A percentile compares a stretch with the other conserved stretches of the same genome.
Evolutionary conservation across 2,329 filamentous ascomycete genomes (phyloP).

Genomic region (Phoma sp.): DNA sequence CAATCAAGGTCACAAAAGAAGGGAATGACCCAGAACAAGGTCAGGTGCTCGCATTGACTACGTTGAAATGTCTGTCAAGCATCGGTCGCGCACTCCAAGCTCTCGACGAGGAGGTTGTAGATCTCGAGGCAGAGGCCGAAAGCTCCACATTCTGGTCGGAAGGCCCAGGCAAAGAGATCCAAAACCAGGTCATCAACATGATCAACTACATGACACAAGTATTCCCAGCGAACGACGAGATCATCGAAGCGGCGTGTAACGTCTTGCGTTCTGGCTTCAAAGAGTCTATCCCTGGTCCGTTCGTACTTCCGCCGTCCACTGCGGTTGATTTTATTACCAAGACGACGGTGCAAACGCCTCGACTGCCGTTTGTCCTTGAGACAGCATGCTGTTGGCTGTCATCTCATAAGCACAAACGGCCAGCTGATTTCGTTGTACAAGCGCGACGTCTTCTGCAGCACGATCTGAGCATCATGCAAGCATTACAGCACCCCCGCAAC

Average conservation of each 20-base stretch:
- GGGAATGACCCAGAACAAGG: slow-evolving; percentile 48
- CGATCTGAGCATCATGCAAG: slow-evolving; percentile 67
- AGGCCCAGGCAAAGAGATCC: slow-evolving; percentile 57
- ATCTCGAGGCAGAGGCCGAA: slow-evolving; percentile 61
- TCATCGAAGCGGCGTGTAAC: slow-evolving; percentile 73
- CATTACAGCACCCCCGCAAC: slow-evolving; percentile 66
- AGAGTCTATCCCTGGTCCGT: slow-evolving; percentile 75
- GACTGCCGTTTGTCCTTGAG: slow-evolving; percentile 72
- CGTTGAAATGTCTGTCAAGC: slow-evolving; percentile 71
- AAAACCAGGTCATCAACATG: slow-evolving; percentile 59
- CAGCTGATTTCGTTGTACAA: slow-evolving; percentile 33
- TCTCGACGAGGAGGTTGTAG: slow-evolving; percentile 69
- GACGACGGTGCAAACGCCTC: slow-evolving; percentile 65
- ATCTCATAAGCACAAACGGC: slow-evolving; percentile 56
- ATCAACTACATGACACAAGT: slow-evolving; percentile 58
- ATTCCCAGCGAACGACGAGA: slow-evolving; percentile 68
- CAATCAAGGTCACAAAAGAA: slow-evolving; percentile 40
- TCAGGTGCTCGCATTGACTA: slow-evolving; percentile 55
- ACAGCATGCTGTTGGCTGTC: slow-evolving; percentile 71
- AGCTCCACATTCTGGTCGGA: slow-evolving; percentile 57
- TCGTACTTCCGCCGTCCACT: slow-evolving; percentile 72
- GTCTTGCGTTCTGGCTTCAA: slow-evolving; percentile 77
- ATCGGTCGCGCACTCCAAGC: slow-evolving; percentile 77
- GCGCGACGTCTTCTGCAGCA: slow-evolving; percentile 59
- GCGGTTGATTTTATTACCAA: slow-evolving; percentile 71